Percentiles rank a stretch among this genome's conserved stretches.
Conservation (phyloP, 2,329 filamentous ascomycete species). For the Aspergillus phoenicis region DNA sequence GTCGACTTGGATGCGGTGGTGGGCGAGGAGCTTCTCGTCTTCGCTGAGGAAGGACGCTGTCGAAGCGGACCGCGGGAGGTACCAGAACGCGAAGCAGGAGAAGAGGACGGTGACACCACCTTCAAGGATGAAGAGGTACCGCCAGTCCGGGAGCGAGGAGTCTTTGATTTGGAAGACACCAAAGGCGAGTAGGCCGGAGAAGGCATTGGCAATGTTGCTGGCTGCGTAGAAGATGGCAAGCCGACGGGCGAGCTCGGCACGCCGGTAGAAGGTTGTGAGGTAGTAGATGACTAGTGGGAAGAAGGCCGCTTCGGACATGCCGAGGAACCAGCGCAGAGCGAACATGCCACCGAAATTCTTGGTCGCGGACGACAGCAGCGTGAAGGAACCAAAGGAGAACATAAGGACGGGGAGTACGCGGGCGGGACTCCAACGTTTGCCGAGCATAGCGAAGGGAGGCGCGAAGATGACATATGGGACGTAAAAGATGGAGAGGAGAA, state of each 20-base stretch:
- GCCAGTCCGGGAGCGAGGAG: conserved; percentile 53
- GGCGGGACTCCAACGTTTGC: conserved; percentile 68
- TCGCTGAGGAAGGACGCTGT: conserved; percentile 67
- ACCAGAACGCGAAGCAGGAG: conserved; percentile 67
- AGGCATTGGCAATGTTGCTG: conserved; percentile 71
- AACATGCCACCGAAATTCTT: conserved; percentile 68
- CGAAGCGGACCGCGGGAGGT: conserved; percentile 66
- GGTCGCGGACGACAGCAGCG: conserved; percentile 59
- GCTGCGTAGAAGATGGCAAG: conserved; percentile 76
- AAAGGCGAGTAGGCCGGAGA: conserved; percentile 62
- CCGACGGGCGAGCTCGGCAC: conserved; percentile 69
- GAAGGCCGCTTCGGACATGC: conserved; percentile 68
- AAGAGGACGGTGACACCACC: conserved; percentile 62
- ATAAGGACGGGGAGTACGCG: conserved; percentile 68
- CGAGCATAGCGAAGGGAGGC: conserved; percentile 65
- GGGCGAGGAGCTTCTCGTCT: conserved; percentile 69
- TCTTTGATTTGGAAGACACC: conserved; percentile 62
- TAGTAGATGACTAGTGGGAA: conserved; percentile 71
- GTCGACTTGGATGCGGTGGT: conserved; percentile 74
- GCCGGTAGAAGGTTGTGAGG: conserved; percentile 68
- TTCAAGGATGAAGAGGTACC: conserved; percentile 61
- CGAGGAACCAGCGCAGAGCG: conserved; percentile 69
- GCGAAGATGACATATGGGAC: conserved; percentile 73
- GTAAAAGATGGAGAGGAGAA: conserved; percentile 72
- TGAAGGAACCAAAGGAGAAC: conserved; percentile 68